Evolutionary conservation across 495 filamentous ascomycete genomes (phyloP).

Genomic region (Letharia lupina): DNA sequence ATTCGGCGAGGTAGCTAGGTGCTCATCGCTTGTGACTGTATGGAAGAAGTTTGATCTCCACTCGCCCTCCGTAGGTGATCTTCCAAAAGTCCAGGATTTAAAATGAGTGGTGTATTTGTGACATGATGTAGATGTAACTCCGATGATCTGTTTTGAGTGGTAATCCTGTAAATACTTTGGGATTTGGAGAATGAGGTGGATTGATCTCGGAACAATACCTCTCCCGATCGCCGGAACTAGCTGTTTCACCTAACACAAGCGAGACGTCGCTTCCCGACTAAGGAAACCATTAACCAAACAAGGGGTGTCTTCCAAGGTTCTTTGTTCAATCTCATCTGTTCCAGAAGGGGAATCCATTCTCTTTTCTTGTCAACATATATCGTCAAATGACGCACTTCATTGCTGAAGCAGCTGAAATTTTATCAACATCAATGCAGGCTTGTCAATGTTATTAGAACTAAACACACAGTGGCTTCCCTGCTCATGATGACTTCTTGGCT

Average conservation of each 20-base stretch:
- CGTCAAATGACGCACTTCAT: neutral
- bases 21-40: neutral
- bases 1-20: neutral
- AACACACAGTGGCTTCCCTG: too few relatives aligned
- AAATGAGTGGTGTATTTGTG: neutral
- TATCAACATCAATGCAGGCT: neutral
- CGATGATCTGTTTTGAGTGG: too few relatives aligned
- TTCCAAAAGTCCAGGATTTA: neutral
- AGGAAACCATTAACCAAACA: neutral
- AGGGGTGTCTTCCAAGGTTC: neutral
- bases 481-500: conserved; percentile 9
- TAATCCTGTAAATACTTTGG: too few relatives aligned
- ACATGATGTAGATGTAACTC: neutral
- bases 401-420: neutral
- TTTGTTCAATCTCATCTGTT: neutral
- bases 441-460: neutral
- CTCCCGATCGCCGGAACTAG: neutral
- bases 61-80: neutral
- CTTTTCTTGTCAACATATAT: neutral
- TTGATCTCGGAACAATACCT: neutral
- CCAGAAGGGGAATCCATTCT: neutral
- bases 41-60: neutral
- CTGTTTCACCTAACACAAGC: neutral
- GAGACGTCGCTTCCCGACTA: neutral
- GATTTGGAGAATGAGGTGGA: neutral